A percentile compares a stretch with the other conserved stretches of the same genome.
These are phyloP conservation scores for Diaporthe australafricana DNA, from an alignment of 2,329 filamentous ascomycete genomes.

Conservation along the genomic window DNA sequence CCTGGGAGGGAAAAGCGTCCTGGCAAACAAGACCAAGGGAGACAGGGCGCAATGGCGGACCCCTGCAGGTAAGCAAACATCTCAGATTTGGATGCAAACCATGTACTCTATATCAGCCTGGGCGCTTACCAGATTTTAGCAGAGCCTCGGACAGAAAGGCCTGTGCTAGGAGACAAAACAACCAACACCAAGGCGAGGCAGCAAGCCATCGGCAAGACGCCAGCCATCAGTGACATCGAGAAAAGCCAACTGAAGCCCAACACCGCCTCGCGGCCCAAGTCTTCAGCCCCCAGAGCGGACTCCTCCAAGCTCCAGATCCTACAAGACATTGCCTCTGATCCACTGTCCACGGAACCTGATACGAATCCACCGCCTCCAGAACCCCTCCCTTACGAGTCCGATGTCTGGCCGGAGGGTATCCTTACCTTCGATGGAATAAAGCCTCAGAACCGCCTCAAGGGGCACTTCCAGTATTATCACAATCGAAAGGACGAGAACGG, in stretches of 20 bases:
- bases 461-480: conserved; percentile 70
- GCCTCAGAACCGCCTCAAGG: conserved; percentile 69
- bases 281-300: conserved; percentile 63
- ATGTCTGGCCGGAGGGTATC: conserved; percentile 70
- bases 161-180: conserved; percentile 92
- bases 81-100: neutral
- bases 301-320: conserved; percentile 73
- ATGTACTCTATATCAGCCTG: neutral
- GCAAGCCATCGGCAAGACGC: conserved; percentile 70
- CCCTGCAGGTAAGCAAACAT: conserved; percentile 75
- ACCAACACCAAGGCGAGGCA: conserved; percentile 91
- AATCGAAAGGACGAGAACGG: conserved; percentile 77
- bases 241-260: conserved; percentile 72
- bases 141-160: conserved; percentile 75
- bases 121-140: conserved; percentile 17
- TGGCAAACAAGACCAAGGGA: conserved; percentile 47
- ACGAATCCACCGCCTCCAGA: conserved; percentile 33
- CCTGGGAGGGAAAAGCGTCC: conserved; percentile 66
- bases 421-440: conserved; percentile 70
- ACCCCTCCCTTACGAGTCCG: conserved; percentile 75
- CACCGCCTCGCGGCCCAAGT: conserved; percentile 68
- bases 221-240: conserved; percentile 65
- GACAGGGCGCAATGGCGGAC: conserved; percentile 62
- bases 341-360: conserved; percentile 58
- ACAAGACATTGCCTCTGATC: conserved; percentile 58